Evolutionary conservation across 495 filamentous ascomycete genomes (phyloP).

Genomic region (Amniculicola lignicola): DNA sequence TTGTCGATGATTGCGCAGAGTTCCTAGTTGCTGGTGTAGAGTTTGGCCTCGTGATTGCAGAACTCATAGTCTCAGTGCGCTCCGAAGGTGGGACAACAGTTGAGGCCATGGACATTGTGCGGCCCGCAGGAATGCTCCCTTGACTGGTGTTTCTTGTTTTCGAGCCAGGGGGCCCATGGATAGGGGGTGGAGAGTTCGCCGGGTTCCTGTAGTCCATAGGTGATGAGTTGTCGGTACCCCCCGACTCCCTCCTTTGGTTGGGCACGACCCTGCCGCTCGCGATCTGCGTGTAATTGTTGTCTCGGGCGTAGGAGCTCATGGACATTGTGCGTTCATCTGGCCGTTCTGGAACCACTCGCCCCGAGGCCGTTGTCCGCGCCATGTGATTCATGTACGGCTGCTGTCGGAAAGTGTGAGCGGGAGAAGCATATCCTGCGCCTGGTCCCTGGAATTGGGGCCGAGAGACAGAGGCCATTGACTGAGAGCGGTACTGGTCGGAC

Average conservation of each 20-base stretch:
- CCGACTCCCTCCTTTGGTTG: slow-evolving; percentile 56
- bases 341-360: slow-evolving; percentile 83
- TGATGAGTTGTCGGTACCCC: slow-evolving; percentile 20
- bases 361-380: slow-evolving; percentile 81
- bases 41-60: slow-evolving; percentile 27
- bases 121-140: slow-evolving; percentile 44
- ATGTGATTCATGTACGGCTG: slow-evolving; percentile 61
- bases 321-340: slow-evolving; percentile 95
- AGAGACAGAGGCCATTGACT: slow-evolving; percentile 77
- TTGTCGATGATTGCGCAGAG: slow-evolving; percentile 24
- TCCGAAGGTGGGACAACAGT: slow-evolving; percentile 55
- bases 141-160: slow-evolving; percentile 43
- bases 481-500: slow-evolving; percentile 79
- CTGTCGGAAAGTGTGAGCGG: slow-evolving; percentile 71
- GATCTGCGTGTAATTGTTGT: slow-evolving; percentile 78
- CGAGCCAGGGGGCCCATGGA: slow-evolving; percentile 27
- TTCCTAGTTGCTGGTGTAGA: slow-evolving; percentile 49
- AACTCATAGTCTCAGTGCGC: slow-evolving; percentile 42
- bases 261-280: slow-evolving; percentile 90
- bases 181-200: slow-evolving; percentile 24
- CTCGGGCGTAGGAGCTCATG: slow-evolving; percentile 77
- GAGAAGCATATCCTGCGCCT: slow-evolving; percentile 58
- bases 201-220: slow-evolving; percentile 8
- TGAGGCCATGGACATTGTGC: slow-evolving; percentile 88
- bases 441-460: slow-evolving; percentile 49